Evolutionary conservation across 805 yeast genomes (phyloP).

Genomic region (Hanseniaspora mollemarum): DNA sequence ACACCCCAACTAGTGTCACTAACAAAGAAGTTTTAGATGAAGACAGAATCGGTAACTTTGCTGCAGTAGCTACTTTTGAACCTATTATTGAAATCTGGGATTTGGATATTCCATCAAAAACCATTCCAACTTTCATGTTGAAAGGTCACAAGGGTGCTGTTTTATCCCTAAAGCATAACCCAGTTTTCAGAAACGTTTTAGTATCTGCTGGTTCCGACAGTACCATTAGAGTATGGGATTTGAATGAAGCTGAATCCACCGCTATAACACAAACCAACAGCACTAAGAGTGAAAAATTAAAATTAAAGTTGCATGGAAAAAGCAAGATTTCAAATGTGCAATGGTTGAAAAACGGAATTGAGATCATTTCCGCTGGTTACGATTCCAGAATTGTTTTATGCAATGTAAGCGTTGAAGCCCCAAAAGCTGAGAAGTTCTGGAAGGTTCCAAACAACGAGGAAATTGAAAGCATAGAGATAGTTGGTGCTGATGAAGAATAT

Average conservation of each 20-base stretch:
- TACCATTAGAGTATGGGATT: slow-evolving; percentile 92
- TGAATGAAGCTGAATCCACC: slow-evolving; percentile 51
- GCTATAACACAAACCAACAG: slow-evolving; percentile 31
- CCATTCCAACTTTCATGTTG: slow-evolving; percentile 84
- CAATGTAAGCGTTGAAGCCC: slow-evolving; percentile 66
- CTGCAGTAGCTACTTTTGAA: slow-evolving; percentile 93
- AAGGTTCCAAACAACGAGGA: slow-evolving; percentile 60
- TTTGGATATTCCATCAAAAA: slow-evolving; percentile 80
- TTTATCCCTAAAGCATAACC: slow-evolving; percentile 73
- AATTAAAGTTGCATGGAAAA: slow-evolving; percentile 51
- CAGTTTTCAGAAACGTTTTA: slow-evolving; percentile 65
- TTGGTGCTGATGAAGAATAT: slow-evolving; percentile 45
- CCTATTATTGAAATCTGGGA: slow-evolving; percentile 98
- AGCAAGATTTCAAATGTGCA: slow-evolving; percentile 75
- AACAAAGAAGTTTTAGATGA: slow-evolving; percentile 26
- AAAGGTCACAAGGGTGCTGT: slow-evolving; percentile 97
- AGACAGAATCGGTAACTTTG: slow-evolving; percentile 67
- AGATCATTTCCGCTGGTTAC: slow-evolving; percentile 83
- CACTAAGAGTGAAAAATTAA: slow-evolving; percentile 8
- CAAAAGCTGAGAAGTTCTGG: slow-evolving; percentile 52
- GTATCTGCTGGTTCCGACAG: slow-evolving; percentile 93
- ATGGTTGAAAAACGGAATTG: slow-evolving; percentile 58
- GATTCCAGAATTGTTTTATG: slow-evolving; percentile 72
- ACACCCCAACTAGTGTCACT: slow-evolving; percentile 41
- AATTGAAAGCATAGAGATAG: slow-evolving; percentile 58